A percentile compares a stretch with the other conserved stretches of the same genome.
These are phyloP conservation scores for Zygotorulaspora mrakii DNA, from an alignment of 1,139 yeast species.

Conservation along the genomic window DNA sequence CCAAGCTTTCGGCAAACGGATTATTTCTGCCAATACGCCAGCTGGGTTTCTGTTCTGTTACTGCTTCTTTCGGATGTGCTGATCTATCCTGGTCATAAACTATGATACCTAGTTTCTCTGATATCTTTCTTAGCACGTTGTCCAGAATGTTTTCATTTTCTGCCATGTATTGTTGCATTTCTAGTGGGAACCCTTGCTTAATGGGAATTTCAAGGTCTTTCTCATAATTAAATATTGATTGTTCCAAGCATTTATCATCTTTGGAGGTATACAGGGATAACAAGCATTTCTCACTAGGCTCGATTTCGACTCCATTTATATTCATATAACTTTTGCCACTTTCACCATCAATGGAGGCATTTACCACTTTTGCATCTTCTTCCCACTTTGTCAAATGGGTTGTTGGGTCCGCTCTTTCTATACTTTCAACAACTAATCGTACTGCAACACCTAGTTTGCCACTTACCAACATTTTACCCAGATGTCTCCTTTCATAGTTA, in stretches of 20 bases:
- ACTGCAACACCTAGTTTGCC: constrained; percentile 9
- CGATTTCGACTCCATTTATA: constrained; percentile 10
- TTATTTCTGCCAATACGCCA: background rate
- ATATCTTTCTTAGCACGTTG: constrained; percentile 4
- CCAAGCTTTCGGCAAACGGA: background rate
- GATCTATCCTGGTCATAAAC: background rate
- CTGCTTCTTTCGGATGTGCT: constrained; percentile 2
- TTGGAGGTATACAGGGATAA: constrained; percentile 8
- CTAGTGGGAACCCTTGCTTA: constrained; percentile 11
- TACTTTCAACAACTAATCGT: constrained; percentile 9
- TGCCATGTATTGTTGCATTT: constrained; percentile 8
- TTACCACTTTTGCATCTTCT: constrained; percentile 5
- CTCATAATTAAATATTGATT: constrained; percentile 14
- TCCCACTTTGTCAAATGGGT: constrained; percentile 7
- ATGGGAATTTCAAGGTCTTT: constrained; percentile 9
- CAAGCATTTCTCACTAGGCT: constrained; percentile 11
- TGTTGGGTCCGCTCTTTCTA: constrained; percentile 4
- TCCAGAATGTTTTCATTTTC: background rate
- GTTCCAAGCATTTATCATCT: constrained; percentile 11
- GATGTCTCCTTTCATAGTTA: too few relatives aligned
- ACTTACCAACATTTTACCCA: constrained; percentile 5
- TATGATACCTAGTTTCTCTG: constrained; percentile 4
- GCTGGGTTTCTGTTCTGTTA: background rate
- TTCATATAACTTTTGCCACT: constrained; percentile 7
- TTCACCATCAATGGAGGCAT: constrained; percentile 9